A percentile compares a stretch with the other conserved stretches of the same genome.
Conservation (phyloP, 2,329 filamentous ascomycete species). For the Penicillium sp. region DNA sequence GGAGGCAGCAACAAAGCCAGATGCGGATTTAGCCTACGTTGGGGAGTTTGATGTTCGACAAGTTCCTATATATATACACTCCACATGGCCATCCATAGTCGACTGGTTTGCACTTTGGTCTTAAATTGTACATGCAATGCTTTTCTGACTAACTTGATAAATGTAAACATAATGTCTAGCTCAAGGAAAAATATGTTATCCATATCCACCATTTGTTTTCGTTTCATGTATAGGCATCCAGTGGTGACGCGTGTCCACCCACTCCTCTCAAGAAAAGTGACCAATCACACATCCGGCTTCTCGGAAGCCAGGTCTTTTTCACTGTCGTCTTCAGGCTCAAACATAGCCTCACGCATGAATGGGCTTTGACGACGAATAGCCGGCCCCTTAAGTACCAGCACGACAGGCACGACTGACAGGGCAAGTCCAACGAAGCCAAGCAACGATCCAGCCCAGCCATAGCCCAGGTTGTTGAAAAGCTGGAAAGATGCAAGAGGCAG, state of each 20-base stretch:
- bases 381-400: constrained; percentile 42
- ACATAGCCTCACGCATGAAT: constrained; percentile 30
- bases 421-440: constrained; percentile 43
- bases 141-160: background rate
- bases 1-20: background rate
- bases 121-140: background rate
- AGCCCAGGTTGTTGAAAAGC: constrained; percentile 41
- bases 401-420: constrained; percentile 39
- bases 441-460: constrained; percentile 43
- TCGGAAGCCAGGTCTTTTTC: background rate
- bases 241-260: background rate
- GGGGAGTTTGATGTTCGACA: no score
- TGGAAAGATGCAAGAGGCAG: constrained; percentile 44
- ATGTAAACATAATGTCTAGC: background rate
- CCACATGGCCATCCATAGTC: background rate
- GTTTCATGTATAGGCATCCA: background rate
- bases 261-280: background rate
- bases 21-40: no score
- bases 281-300: background rate
- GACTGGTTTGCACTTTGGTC: background rate
- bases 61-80: background rate
- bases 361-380: constrained; percentile 33
- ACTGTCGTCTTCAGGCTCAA: constrained; percentile 8
- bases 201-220: no score
- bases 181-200: background rate